Evolutionary conservation across 495 filamentous ascomycete genomes (phyloP), one percentile per base, ranked within the genome.

Genomic region (Saxispiralis lemnorum): DNA sequence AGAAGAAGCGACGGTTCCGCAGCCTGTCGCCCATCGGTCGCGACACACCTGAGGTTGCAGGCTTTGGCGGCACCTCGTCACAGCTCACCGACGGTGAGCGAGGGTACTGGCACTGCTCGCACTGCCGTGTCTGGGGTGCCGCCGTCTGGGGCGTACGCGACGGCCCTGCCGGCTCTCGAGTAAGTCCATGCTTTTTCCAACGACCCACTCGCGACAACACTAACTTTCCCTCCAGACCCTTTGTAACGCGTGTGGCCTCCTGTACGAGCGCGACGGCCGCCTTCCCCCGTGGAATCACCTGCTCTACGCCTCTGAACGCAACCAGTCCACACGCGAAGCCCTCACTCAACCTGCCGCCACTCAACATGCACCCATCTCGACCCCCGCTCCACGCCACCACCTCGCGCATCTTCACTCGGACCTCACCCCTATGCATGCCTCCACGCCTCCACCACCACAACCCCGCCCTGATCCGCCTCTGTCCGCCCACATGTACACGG

Each of bases 71-170:
- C 44, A 76, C 50, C 2, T 53, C 50, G 18, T 42, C 41, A 4
- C 45, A 48, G 41, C 35, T 53, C 10, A 49, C 50, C 11, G 50
- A 53, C 21, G 50, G 73, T 62, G 89, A 99, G 66, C 70, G 88
- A 46, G 64, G 71, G 46, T 78, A 68, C 40, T 99, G 89, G 89
- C 72, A 85, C 35, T 99, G 89, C 65, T 62, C 64, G n/a, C 88
- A 94, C 59, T 99, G 89, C 59, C 68, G 65, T 49, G 76, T 95
- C 6, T 83, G 83, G 73, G 89, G 92, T 24, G 78, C 78, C 28
- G 78, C 83, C 6, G 82, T 93, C 19, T 99, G 89, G 92, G 85
- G 79, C 43, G 88, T 95, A 9, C 64, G 88, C 56, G 89, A 99
- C 56, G 89, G 89, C 17, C 89, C 89, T 14, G 65, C 70, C 49